phyloP scores from a whole-genome alignment of 768 basidiomycete species.

The Pleurotus djamor region DNA sequence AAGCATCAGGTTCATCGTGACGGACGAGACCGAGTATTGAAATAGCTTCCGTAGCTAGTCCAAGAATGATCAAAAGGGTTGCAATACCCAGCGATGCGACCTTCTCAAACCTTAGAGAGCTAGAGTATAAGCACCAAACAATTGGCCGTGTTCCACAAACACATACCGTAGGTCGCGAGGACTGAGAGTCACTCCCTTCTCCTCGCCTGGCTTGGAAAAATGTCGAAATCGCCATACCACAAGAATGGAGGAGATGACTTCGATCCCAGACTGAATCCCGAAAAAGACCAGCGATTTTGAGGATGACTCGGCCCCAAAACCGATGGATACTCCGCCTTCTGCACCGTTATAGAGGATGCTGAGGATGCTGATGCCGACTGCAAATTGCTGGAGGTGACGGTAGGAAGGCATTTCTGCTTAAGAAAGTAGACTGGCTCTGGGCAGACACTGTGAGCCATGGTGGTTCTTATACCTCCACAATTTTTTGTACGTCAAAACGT shows the following conservation, averaged over 20 bases:
- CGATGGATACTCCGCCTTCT: slow-evolving; percentile 39
- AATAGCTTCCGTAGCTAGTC: slow-evolving; percentile 31
- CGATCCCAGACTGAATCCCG: slow-evolving; percentile 45
- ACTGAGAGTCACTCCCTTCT: slow-evolving; percentile 13
- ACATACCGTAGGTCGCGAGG: slow-evolving; percentile 15
- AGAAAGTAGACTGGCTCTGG: neutral
- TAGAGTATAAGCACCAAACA: neutral
- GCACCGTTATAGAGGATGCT: slow-evolving; percentile 33
- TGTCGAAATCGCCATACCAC: slow-evolving; percentile 43
- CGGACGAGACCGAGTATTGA: slow-evolving; percentile 31
- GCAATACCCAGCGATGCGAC: slow-evolving; percentile 32
- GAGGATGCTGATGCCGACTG: slow-evolving; percentile 36
- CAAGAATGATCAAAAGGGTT: slow-evolving; percentile 29
- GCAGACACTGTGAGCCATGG: too few relatives aligned
- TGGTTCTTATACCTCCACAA: too few relatives aligned
- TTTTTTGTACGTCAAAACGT: neutral
- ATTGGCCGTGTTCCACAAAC: neutral
- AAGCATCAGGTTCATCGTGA: slow-evolving; percentile 32
- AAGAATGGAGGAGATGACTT: slow-evolving; percentile 39
- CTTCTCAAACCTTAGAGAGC: slow-evolving; percentile 31
- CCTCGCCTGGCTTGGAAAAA: slow-evolving; percentile 28
- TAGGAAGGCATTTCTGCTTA: slow-evolving; percentile 20
- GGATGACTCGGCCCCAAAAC: slow-evolving; percentile 42
- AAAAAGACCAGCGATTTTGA: slow-evolving; percentile 46
- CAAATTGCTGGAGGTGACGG: slow-evolving; percentile 30